phyloP scores from a whole-genome alignment of 2,329 filamentous ascomycete species.

The Capronia americana region DNA sequence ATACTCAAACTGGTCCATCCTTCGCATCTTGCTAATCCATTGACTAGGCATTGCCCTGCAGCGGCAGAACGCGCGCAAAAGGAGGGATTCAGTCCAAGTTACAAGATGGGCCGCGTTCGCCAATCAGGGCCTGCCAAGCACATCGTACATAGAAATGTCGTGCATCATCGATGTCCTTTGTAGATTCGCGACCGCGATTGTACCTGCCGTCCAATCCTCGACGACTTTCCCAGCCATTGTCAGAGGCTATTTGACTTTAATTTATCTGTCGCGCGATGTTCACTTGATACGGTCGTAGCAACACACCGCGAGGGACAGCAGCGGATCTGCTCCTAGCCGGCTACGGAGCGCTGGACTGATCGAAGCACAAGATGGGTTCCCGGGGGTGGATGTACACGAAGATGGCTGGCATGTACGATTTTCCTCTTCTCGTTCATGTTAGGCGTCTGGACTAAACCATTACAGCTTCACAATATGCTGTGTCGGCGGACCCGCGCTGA shows the following conservation, averaged over 20 bases:
- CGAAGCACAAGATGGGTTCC: constrained; percentile 39
- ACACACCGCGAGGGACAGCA: neutral
- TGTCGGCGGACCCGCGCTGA: constrained; percentile 84
- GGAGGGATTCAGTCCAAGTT: neutral
- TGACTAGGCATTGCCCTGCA: neutral
- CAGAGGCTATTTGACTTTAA: neutral
- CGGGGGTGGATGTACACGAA: constrained; percentile 63
- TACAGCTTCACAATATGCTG: constrained; percentile 72
- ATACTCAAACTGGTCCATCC: neutral
- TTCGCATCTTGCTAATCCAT: neutral
- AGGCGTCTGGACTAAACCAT: neutral
- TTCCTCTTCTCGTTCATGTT: constrained; percentile 19
- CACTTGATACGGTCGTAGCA: neutral
- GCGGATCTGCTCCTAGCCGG: neutral
- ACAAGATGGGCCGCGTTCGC: neutral
- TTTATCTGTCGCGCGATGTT: neutral
- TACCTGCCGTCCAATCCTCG: neutral
- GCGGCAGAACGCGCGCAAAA: neutral
- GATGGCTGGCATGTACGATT: constrained; percentile 69
- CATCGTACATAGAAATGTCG: constrained; percentile 11
- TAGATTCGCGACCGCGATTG: neutral
- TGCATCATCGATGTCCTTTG: constrained; percentile 21
- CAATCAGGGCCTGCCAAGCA: constrained; percentile 30
- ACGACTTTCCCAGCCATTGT: neutral
- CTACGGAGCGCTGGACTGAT: neutral